Conservation (phyloP, 768 basidiomycete genomes). For the Collybia nuda region DNA sequence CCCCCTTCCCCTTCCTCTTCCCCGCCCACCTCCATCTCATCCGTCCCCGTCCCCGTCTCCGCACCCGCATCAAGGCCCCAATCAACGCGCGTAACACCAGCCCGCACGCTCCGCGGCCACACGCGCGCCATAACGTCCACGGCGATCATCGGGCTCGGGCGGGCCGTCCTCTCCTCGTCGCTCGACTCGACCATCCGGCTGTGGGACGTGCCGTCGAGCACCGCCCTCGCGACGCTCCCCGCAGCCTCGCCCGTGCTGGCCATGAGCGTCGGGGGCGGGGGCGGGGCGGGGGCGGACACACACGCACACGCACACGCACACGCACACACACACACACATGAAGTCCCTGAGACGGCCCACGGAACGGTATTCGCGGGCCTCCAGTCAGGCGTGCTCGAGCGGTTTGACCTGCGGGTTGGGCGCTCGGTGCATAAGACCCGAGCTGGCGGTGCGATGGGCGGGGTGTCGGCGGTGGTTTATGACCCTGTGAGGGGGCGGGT, state of each 20-base stretch:
- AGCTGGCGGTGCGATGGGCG: constrained; percentile 5
- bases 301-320: neutral
- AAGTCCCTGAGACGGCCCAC: constrained; percentile 43
- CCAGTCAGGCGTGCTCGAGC: constrained; percentile 52
- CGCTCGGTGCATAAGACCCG: constrained; percentile 25
- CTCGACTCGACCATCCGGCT: constrained; percentile 69
- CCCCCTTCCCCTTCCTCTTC: too few relatives aligned
- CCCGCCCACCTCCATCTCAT: too few relatives aligned
- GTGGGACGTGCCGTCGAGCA: constrained; percentile 68
- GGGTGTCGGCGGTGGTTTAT: constrained; percentile 46
- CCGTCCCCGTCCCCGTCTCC: constrained; percentile 5
- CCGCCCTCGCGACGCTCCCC: constrained; percentile 44
- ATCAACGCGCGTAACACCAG: constrained; percentile 41
- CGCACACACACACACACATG: constrained; percentile 27
- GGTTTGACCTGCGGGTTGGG: constrained; percentile 53
- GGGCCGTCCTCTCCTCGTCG: constrained; percentile 63
- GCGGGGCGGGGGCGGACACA: too few relatives aligned
- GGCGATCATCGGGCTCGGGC: constrained; percentile 63
- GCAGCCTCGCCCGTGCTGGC: constrained; percentile 42
- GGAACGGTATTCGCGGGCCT: constrained; percentile 57
- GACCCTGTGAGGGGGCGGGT: constrained; percentile 39
- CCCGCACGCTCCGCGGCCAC: constrained; percentile 66
- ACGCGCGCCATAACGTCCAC: constrained; percentile 62
- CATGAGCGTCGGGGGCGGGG: constrained; percentile 44
- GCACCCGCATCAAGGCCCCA: constrained; percentile 19